A percentile compares a stretch with the other conserved stretches of the same genome.
These are phyloP conservation scores for Hypholoma fasciculare DNA, from an alignment of 768 basidiomycete genomes.

Conservation along the genomic window DNA sequence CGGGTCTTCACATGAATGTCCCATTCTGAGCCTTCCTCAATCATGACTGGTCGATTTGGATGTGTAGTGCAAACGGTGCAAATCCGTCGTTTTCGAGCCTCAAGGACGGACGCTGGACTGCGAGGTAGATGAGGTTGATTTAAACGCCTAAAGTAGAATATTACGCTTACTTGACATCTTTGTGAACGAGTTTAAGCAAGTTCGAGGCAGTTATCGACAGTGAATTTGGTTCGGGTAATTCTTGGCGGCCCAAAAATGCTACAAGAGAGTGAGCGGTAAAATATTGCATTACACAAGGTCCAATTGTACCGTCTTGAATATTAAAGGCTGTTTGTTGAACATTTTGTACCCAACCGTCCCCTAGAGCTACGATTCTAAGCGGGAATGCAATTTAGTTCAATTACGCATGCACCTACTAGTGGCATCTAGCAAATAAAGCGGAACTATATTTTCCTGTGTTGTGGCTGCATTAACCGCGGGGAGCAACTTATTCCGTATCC, in stretches of 20 bases:
- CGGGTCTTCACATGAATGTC: constrained; percentile 56
- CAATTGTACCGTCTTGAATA: constrained; percentile 46
- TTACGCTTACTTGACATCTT: constrained; percentile 45
- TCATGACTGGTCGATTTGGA: constrained; percentile 61
- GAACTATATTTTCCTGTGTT: constrained; percentile 27
- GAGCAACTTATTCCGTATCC: constrained; percentile 89
- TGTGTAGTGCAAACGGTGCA: constrained; percentile 67
- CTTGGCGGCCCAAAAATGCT: constrained; percentile 12
- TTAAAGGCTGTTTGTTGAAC: constrained; percentile 52
- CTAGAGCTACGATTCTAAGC: constrained; percentile 39
- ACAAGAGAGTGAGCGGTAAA: not conserved
- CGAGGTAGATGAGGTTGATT: constrained; percentile 2
- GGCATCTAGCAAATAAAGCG: constrained; percentile 65
- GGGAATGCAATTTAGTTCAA: not conserved
- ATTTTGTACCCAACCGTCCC: constrained; percentile 55
- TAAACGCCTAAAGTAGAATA: constrained; percentile 3
- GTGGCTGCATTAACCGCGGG: constrained; percentile 64
- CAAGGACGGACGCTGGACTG: constrained; percentile 60
- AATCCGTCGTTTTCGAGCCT: constrained; percentile 53
- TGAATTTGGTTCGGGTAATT: constrained; percentile 54
- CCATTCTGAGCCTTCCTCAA: constrained; percentile 56
- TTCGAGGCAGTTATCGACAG: constrained; percentile 55
- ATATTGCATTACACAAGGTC: not conserved
- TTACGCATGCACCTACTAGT: constrained; percentile 42
- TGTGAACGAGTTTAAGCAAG: constrained; percentile 48